Evolutionary conservation across 2,329 filamentous ascomycete species (phyloP).

Genomic region (Thielaviopsis euricoi): DNA sequence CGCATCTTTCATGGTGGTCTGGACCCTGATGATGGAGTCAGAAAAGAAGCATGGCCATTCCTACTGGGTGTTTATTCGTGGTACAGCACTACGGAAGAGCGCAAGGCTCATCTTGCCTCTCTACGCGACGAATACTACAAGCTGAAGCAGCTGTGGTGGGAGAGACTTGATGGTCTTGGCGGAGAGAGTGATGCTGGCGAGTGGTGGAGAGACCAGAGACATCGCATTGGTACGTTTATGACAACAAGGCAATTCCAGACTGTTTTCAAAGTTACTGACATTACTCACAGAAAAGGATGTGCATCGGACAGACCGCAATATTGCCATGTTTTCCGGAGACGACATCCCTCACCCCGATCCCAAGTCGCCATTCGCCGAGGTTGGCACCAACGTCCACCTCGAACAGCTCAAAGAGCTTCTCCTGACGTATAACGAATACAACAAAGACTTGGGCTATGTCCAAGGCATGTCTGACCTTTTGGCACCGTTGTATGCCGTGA

Average conservation of each 20-base stretch:
- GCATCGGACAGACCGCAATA: constrained; percentile 84
- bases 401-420: constrained; percentile 99
- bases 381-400: constrained; percentile 89
- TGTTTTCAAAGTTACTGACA: constrained; percentile 12
- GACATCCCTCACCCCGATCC: constrained; percentile 94
- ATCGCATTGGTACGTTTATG: constrained; percentile 62
- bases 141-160: constrained; percentile 93
- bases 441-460: constrained; percentile 86
- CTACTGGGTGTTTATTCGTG: constrained; percentile 82
- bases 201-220: constrained; percentile 92
- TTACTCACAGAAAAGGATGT: constrained; percentile 79
- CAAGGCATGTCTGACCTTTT: constrained; percentile 98
- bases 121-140: constrained; percentile 86
- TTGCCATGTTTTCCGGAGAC: constrained; percentile 90
- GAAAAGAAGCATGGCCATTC: constrained; percentile 95
- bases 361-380: constrained; percentile 81
- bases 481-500: constrained; percentile 87
- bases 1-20: constrained; percentile 92
- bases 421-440: constrained; percentile 95
- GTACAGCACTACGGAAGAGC: constrained; percentile 76
- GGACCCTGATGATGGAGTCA: constrained; percentile 72
- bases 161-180: constrained; percentile 68
- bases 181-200: constrained; percentile 70
- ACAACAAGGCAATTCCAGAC: background rate
- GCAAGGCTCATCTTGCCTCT: constrained; percentile 67